Base-by-base conservation (phyloP, 108 stramenopile genomes). In the Cylindrotheca fusiformis region DNA sequence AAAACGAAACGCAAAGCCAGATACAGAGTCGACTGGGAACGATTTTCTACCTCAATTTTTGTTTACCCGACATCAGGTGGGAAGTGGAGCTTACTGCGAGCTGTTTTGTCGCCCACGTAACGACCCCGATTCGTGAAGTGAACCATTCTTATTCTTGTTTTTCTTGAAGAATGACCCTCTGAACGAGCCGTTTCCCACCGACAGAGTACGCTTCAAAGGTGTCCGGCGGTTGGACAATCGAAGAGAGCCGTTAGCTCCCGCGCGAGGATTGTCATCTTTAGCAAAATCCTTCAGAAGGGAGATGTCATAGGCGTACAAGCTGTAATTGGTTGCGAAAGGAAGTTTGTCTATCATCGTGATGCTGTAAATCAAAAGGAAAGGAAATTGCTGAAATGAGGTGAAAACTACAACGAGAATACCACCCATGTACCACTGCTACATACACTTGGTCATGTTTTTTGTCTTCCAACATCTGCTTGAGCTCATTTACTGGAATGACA, bases 221-320 rank as follows among this genome's bases (percentile, higher is more conserved):
- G 17, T n/a, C 36, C 47, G 65, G n/a, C 67, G 64, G 10, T 14
- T 41, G 36, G 36, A 41, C 36, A 41, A 41, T 10, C 36, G 36
- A 41, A 41, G 10, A 10, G 36, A 41, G 6, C 36, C 14, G 14
- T 6, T 41, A 41, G 14, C 14, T 10, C 36, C 36, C 10, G 6
- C 36, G 6, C 14, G 6, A 41, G 6, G 10, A 14, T 66, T 54
- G 3, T 66, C 54, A 6, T 66, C 33, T 3, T 33, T 19, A 2
- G 45, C 57, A 67, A 91, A 91, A 33, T 87, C 81, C 28, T 73
- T 72, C 47, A 92, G 61, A 17, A 85, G 55, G 21, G 79, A 59
- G 21, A 85, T 63, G 55, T 88, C 85, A 50, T 92, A 92, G 22
- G 91, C 91, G 67, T 81, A 92, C 0, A 46, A 55, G 33, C 80